These are phyloP conservation scores for Ichthyophthirius multifiliis DNA, from an alignment of 169 alveolate genomes.

Conservation along the genomic window DNA sequence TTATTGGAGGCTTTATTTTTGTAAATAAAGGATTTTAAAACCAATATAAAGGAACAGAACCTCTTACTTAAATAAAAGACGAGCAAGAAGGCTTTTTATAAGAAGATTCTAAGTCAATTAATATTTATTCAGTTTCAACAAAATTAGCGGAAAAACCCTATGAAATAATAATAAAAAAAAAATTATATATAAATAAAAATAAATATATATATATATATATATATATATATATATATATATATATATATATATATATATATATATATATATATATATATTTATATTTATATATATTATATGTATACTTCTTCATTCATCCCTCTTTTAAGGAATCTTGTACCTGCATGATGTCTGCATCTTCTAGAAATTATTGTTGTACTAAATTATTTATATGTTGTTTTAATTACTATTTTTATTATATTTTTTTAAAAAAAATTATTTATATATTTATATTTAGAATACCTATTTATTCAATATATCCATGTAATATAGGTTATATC, in stretches of 20 bases:
- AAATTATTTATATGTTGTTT: conserved; percentile 3
- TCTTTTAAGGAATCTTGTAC: conserved; percentile 84
- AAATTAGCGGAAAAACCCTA: conserved; percentile 73
- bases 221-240: too few species aligned
- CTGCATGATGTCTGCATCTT: conserved; percentile 82
- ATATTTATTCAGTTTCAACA: conserved; percentile 85
- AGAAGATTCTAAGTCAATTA: conserved; percentile 48
- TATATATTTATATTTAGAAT: neutral
- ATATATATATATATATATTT: neutral
- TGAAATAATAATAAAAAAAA: too few species aligned
- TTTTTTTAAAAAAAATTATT: conserved; percentile 34
- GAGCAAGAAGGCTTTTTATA: conserved; percentile 71
- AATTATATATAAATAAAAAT: too few species aligned
- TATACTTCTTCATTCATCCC: conserved; percentile 83
- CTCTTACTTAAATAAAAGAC: conserved; percentile 79
- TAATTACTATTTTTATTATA: conserved; percentile 21
- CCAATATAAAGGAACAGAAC: conserved; percentile 86
- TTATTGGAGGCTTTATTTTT: conserved; percentile 70
- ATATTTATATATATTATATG: neutral
- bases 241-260: too few species aligned
- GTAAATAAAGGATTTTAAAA: conserved; percentile 77
- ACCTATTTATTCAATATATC: conserved; percentile 39
- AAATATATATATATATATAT: too few species aligned
- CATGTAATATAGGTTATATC: conserved; percentile 63
- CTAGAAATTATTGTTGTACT: conserved; percentile 58